Percentiles rank a stretch among this genome's conserved stretches.
These are phyloP conservation scores for Lolium multiflorum DNA, from an alignment of 176 grass and related monocot species.

Conservation along the genomic window DNA sequence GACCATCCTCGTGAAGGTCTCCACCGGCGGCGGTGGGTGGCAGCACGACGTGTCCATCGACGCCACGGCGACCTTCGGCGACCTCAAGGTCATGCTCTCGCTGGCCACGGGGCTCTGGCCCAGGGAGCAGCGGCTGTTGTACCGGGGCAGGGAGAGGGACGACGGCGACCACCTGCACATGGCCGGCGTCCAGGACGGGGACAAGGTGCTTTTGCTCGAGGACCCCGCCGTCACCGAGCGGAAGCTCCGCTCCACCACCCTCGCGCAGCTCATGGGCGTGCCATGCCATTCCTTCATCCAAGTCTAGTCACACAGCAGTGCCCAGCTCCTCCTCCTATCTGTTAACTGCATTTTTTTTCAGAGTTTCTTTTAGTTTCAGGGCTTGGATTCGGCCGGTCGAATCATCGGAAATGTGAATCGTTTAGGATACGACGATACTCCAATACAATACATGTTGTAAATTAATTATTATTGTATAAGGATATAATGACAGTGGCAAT, in stretches of 20 bases:
- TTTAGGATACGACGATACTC: constrained; percentile 31
- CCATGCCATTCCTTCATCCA: constrained; percentile 68
- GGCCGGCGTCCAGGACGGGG: constrained; percentile 77
- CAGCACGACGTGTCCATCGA: constrained; percentile 78
- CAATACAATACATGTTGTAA: constrained; percentile 5
- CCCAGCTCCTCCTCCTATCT: no score
- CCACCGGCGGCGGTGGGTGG: constrained; percentile 51
- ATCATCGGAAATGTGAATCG: constrained; percentile 32
- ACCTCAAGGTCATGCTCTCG: constrained; percentile 77
- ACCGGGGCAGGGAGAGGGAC: constrained; percentile 83
- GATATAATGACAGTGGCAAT: constrained; percentile 19
- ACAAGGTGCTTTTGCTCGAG: constrained; percentile 89
- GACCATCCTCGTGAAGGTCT: constrained; percentile 50
- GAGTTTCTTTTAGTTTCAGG: constrained; percentile 35
- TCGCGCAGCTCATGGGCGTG: constrained; percentile 78
- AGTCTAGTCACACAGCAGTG: constrained; percentile 34
- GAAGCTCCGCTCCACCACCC: constrained; percentile 74
- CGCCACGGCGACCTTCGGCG: constrained; percentile 76
- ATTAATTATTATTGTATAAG: constrained; percentile 27
- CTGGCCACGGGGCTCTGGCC: constrained; percentile 75
- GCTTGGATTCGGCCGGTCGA: constrained; percentile 25
- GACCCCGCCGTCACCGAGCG: constrained; percentile 91
- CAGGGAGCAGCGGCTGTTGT: constrained; percentile 84
- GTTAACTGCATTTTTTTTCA: constrained; percentile 32
- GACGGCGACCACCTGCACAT: constrained; percentile 90